Evolutionary conservation across 1,284 basidiomycete genomes (phyloP), one percentile per base, ranked within the genome.

Genomic region (Fomitopsis palustris): DNA sequence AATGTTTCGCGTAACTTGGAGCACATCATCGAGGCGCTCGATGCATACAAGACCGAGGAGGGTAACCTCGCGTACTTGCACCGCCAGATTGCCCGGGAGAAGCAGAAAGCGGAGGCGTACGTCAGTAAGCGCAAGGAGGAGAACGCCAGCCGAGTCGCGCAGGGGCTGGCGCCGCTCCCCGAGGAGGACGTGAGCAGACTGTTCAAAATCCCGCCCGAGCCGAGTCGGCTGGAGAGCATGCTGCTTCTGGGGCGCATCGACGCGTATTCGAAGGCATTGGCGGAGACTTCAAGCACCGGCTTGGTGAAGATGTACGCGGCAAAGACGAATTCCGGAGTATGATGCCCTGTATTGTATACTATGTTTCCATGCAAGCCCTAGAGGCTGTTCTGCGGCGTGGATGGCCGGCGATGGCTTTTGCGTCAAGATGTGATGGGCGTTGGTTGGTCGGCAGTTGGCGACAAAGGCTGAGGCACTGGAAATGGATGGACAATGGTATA

Each of bases 51-150:
- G 66, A 92, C 92, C 59, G 95, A 97, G 75, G 90, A 95, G 70
- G 92, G 94, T 63, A 98, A 98, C 74, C 84, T 98, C 59, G 95
- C 92, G 53, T 99, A 96, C 81, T 81, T 96, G 69, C 82, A 84
- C 52, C 88, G 96, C 60, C 95, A 98, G 74, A 95, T 98, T 68
- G 90, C 88, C 25, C 85, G 96, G 51, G 96, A 98, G 75, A 90
- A 89, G 71, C 78, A 83, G 41, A 86, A 87, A 62, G 93, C 95
- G 61, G 96, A 99, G 62, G 78, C 80, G 58, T 87, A 88, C 67
- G 75, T 96, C 58, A 82, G 83, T 67, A 94, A 94, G 73, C 85
- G 95, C 66, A 92, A 91, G 71, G 93, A 96, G 70, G 96, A 98
- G 77, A 98, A 96, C 71, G 85, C 84, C 23, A 78, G 81, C 60